Conservation (phyloP, 2,329 filamentous ascomycete species). For the Laburnicola sp. region DNA sequence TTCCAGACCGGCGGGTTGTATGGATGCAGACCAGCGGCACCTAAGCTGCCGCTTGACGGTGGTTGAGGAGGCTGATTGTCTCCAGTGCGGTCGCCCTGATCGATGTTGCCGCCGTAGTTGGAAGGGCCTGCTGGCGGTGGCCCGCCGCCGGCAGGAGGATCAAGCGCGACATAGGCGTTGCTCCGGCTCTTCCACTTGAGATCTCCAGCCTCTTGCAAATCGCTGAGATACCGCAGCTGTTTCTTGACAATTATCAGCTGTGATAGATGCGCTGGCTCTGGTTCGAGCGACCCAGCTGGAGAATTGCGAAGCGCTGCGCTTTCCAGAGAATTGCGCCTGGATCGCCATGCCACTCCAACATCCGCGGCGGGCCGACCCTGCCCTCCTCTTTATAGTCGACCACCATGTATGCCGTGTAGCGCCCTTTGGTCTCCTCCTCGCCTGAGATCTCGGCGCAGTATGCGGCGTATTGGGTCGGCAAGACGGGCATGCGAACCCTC, state of each 20-base stretch:
- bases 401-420: slow-evolving; percentile 5
- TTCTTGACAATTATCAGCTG: slow-evolving; percentile 1
- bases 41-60: not conserved
- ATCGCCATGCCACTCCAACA: slow-evolving; percentile 1
- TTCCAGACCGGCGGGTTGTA: not conserved
- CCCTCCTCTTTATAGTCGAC: slow-evolving; percentile 3
- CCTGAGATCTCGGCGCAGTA: slow-evolving; percentile 3
- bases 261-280: slow-evolving; percentile 1
- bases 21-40: not conserved
- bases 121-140: not conserved
- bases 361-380: not conserved
- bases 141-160: not conserved
- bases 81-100: not conserved
- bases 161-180: not conserved
- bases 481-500: slow-evolving; percentile 2
- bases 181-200: not conserved
- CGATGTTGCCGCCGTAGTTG: not conserved
- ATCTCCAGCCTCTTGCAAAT: slow-evolving; percentile 1
- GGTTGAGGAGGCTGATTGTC: not conserved
- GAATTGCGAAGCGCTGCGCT: not conserved
- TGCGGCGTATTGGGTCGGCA: slow-evolving; percentile 2
- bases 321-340: slow-evolving; percentile 2
- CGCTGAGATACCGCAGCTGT: slow-evolving; percentile 1
- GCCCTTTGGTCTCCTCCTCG: slow-evolving; percentile 1
- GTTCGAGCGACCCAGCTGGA: slow-evolving; percentile 1